Base-by-base conservation (phyloP, 495 filamentous ascomycete species). In the Schizothecium vesticola region DNA sequence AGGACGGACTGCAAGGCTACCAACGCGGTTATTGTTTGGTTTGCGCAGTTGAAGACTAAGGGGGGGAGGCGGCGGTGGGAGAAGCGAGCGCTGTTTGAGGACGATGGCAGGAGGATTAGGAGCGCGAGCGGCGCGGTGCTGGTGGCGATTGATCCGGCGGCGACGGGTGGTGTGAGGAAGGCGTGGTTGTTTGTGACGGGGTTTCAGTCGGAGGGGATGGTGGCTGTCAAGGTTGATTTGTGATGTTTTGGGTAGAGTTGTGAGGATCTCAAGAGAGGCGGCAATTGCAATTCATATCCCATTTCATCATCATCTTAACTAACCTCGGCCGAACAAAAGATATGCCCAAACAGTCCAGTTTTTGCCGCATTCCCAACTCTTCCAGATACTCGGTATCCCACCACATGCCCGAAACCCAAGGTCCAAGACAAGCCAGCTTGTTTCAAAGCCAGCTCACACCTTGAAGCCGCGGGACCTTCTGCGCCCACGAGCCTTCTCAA, bases 381-480 rank as follows among this genome's bases (percentile, higher is more conserved):
- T 51, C 2, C 43, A n/a, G 43, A 51, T n/a, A 51, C 43, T 51
- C 43, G 1, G 43, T n/a, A n/a, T 51, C 43, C 43, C n/a, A 9
- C 43, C 16, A 51, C 43, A n/a, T 8, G 16, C 43, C 36, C 19
- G 16, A 9, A 51, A 51, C 43, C 1, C 43, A 6, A n/a, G 16
- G 6, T n/a, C 43, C 7, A 16, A 51, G 43, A 8, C 43, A 51
- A n/a, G 19, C 16, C 43, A 51, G 16, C 36, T 16, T n/a, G 36
- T 51, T 51, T 7, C 36, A 5, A 51, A 69, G 69, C 64, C 70
- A 64, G 61, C 72, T 86, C 94, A 99, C 78, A 99, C 95, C 91
- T 99, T 99, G 92, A 98, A 99, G 85, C 96, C 95, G 71, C 89
- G 85, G 72, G 93, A 97, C 80, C 92, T 86, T 86, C 95, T 95